Evolutionary conservation across 805 yeast genomes (phyloP).

Genomic region (Gaillardinia entomophila): DNA sequence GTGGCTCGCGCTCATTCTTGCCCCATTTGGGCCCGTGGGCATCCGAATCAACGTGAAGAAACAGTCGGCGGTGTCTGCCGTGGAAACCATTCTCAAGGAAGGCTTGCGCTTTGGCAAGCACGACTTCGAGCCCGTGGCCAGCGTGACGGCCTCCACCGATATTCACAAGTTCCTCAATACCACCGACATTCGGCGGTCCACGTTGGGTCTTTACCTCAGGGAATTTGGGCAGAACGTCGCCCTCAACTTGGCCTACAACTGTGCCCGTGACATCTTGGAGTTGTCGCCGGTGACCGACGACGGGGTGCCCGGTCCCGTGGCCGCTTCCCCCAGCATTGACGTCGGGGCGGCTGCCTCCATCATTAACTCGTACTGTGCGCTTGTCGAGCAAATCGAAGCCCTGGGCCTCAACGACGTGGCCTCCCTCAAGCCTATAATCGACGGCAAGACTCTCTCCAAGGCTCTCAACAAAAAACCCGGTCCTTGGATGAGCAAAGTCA

Average conservation of each 20-base stretch:
- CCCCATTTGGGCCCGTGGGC: slow-evolving; percentile 40
- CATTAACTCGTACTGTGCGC: slow-evolving; percentile 22
- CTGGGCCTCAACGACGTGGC: slow-evolving; percentile 39
- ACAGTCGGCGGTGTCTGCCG: slow-evolving; percentile 29
- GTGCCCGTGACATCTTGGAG: slow-evolving; percentile 22
- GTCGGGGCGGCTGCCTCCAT: neutral
- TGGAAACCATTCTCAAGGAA: slow-evolving; percentile 53
- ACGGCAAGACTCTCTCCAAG: slow-evolving; percentile 64
- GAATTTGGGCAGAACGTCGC: slow-evolving; percentile 49
- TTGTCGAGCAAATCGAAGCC: slow-evolving; percentile 25
- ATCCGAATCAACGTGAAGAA: slow-evolving; percentile 37
- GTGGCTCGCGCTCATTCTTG: slow-evolving; percentile 46
- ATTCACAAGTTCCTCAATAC: slow-evolving; percentile 11
- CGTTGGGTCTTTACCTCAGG: slow-evolving; percentile 55
- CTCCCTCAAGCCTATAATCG: slow-evolving; percentile 57
- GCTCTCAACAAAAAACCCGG: slow-evolving; percentile 65
- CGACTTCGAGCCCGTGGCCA: slow-evolving; percentile 47
- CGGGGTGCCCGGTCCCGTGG: slow-evolving; percentile 3
- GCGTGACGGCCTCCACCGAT: slow-evolving; percentile 23
- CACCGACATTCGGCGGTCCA: slow-evolving; percentile 37
- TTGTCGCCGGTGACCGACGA: slow-evolving; percentile 1
- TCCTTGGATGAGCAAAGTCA: slow-evolving; percentile 69
- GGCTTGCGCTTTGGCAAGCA: slow-evolving; percentile 62
- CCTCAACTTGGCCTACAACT: slow-evolving; percentile 33
- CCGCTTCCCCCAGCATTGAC: neutral